Evolutionary conservation across 306 rosid genomes (phyloP).

Genomic region (Begonia loranthoides): DNA sequence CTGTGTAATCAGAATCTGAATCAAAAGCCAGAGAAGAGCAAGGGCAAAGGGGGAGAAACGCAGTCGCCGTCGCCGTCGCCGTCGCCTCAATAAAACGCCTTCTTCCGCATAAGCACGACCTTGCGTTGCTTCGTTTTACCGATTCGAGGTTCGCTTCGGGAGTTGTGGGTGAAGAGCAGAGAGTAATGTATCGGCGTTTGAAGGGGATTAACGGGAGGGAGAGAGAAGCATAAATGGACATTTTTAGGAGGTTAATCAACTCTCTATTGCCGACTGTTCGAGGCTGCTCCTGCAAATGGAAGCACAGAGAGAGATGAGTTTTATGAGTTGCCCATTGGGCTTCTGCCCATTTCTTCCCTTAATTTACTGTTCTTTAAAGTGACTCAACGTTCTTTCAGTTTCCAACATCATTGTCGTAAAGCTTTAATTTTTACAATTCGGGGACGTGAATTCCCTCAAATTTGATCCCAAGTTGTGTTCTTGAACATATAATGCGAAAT

Average conservation of each 20-base stretch:
- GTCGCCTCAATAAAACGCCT: constrained; percentile 48
- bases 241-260: background rate
- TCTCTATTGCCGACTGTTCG: no score
- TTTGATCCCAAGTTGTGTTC: no score
- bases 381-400: no score
- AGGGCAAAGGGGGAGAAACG: constrained; percentile 33
- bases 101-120: constrained; percentile 50
- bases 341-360: no score
- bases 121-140: constrained; percentile 10
- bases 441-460: no score
- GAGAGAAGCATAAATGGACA: background rate
- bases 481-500: no score
- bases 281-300: no score
- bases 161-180: background rate
- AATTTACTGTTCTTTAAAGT: no score
- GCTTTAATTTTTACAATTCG: no score
- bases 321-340: no score
- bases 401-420: no score
- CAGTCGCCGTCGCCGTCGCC: constrained; percentile 25
- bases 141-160: constrained; percentile 10
- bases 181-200: background rate
- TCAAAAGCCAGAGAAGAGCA: constrained; percentile 28
- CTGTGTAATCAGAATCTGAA: constrained; percentile 37
- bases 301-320: no score
- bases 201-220: constrained; percentile 1